These are phyloP conservation scores for Cymbopogon citratus DNA, from an alignment of 176 grass and related monocot genomes.

Conservation along the genomic window DNA sequence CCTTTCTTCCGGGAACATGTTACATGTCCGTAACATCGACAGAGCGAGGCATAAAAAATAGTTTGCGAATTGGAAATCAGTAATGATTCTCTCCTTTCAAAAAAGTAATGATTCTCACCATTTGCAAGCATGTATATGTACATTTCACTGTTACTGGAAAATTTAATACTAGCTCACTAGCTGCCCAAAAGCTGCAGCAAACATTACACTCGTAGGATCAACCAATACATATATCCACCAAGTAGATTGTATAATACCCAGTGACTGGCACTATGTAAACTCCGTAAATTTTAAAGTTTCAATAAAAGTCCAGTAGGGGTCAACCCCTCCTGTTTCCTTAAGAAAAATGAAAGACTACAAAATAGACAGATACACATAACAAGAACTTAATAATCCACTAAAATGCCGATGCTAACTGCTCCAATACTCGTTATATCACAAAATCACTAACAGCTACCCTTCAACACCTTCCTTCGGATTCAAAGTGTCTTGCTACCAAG, in stretches of 20 bases:
- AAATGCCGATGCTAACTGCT: conserved; percentile 9
- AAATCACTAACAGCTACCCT: neutral
- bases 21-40: too few species aligned
- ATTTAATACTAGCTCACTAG: neutral
- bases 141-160: conserved; percentile 22
- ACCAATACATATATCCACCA: conserved; percentile 6
- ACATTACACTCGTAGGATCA: neutral
- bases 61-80: neutral
- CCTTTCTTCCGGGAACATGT: too few species aligned
- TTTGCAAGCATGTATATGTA: neutral
- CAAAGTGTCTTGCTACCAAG: conserved; percentile 1
- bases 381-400: neutral
- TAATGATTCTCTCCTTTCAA: neutral
- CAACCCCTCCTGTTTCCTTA: too few species aligned
- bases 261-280: neutral
- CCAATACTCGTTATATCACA: neutral
- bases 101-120: neutral
- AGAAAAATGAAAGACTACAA: neutral
- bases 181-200: neutral
- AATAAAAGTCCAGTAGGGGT: too few species aligned
- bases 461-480: conserved; percentile 7
- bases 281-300: too few species aligned
- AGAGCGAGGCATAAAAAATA: too few species aligned
- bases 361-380: neutral
- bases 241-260: conserved; percentile 5